Evolutionary conservation across 768 basidiomycete genomes (phyloP).

Genomic region (Pleurotus djamor): DNA sequence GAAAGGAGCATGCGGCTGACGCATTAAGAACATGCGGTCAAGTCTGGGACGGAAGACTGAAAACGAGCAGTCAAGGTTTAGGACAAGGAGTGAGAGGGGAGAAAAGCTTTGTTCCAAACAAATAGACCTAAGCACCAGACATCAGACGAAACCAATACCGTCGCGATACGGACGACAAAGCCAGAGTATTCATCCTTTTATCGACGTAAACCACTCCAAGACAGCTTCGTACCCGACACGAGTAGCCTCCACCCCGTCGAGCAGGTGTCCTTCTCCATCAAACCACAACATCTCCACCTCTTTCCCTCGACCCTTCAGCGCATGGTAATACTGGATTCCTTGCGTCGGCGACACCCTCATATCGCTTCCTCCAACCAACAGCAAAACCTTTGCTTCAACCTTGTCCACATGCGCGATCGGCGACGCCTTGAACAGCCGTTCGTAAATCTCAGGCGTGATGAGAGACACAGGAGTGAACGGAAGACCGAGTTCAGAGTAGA

Average conservation of each 20-base stretch:
- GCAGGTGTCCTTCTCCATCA: slow-evolving; percentile 57
- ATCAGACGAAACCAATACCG: too few species aligned
- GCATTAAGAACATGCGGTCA: too few species aligned
- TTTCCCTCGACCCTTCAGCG: slow-evolving; percentile 44
- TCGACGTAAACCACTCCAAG: slow-evolving; percentile 42
- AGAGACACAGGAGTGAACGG: slow-evolving; percentile 15
- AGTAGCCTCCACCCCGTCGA: slow-evolving; percentile 64
- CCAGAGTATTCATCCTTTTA: too few species aligned
- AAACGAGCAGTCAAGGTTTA: too few species aligned
- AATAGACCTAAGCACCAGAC: too few species aligned
- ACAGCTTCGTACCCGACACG: slow-evolving; percentile 50
- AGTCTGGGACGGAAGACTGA: too few species aligned
- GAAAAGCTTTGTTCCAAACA: too few species aligned
- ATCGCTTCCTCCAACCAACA: slow-evolving; percentile 62
- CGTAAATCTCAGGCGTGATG: slow-evolving; percentile 43
- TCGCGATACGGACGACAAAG: too few species aligned
- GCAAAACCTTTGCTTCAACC: slow-evolving; percentile 50
- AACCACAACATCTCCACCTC: slow-evolving; percentile 61
- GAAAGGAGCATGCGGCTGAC: too few species aligned
- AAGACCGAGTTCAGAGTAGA: slow-evolving; percentile 44
- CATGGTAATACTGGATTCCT: slow-evolving; percentile 63
- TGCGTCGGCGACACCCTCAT: slow-evolving; percentile 63
- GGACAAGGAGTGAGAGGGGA: too few species aligned
- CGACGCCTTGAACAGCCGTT: slow-evolving; percentile 43
- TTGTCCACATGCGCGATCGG: slow-evolving; percentile 56